Conservation (phyloP, 1,284 basidiomycete species). For the Pseudomicrostroma phylloplanum region DNA sequence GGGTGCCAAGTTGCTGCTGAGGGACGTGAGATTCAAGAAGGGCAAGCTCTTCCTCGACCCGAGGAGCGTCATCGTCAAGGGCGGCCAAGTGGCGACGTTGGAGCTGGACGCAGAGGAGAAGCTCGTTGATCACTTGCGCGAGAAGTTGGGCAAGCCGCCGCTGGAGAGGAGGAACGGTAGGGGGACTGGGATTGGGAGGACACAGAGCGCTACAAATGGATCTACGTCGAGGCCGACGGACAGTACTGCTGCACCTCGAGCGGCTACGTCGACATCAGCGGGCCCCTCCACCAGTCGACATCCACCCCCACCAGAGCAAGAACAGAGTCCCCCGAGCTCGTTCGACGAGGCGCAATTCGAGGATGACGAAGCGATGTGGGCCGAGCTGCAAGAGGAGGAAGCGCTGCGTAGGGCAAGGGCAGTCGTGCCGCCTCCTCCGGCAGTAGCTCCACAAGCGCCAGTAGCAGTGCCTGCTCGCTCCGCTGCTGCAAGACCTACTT, state of each 20-base stretch:
- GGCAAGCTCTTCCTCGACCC: neutral
- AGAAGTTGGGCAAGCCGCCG: constrained; percentile 75
- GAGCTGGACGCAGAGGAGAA: neutral
- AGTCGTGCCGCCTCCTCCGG: too few relatives aligned
- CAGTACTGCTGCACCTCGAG: too few relatives aligned
- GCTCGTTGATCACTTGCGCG: constrained; percentile 61
- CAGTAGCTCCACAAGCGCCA: neutral
- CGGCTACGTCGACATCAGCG: too few relatives aligned
- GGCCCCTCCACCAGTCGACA: neutral
- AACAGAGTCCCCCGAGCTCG: neutral
- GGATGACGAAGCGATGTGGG: constrained; percentile 51
- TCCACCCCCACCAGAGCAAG: neutral
- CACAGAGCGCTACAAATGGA: constrained; percentile 14
- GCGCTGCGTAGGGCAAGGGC: neutral
- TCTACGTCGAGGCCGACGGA: neutral
- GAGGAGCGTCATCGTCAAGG: neutral
- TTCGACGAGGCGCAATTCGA: constrained; percentile 45
- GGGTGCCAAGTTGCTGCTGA: neutral
- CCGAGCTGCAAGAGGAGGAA: constrained; percentile 64
- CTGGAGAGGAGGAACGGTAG: constrained; percentile 55
- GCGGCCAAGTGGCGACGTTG: neutral
- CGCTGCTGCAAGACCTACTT: too few relatives aligned
- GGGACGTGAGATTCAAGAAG: neutral
- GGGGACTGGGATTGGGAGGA: too few relatives aligned
- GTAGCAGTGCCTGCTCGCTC: neutral